Evolutionary conservation across 2,329 filamentous ascomycete species (phyloP).

Genomic region (Penicillium concentricum): DNA sequence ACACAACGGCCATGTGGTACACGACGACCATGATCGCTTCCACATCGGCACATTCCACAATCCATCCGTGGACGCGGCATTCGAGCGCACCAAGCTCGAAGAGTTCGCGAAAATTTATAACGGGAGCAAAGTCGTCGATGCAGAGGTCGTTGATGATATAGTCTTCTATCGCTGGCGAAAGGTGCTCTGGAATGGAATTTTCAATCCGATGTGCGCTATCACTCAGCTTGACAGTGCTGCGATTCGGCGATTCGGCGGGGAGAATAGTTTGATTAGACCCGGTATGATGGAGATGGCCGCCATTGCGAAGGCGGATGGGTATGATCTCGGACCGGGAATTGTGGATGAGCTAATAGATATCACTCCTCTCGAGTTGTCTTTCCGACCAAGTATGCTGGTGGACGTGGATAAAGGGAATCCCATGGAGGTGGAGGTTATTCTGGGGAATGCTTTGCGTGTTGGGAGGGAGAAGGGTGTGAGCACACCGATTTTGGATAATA

Average conservation of each 20-base stretch:
- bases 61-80: slow-evolving; percentile 19
- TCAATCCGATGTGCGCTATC: slow-evolving; percentile 56
- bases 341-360: slow-evolving; percentile 11
- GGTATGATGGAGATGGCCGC: slow-evolving; percentile 47
- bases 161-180: slow-evolving; percentile 34
- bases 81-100: slow-evolving; percentile 12
- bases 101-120: slow-evolving; percentile 52
- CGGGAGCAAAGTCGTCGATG: slow-evolving; percentile 46
- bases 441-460: slow-evolving; percentile 14
- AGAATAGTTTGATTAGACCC: slow-evolving; percentile 47
- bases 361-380: slow-evolving; percentile 10
- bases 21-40: slow-evolving; percentile 53
- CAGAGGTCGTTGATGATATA: slow-evolving; percentile 36
- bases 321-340: slow-evolving; percentile 9
- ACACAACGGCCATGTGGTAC: slow-evolving; percentile 50
- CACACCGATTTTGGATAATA: slow-evolving; percentile 14
- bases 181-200: slow-evolving; percentile 52
- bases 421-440: slow-evolving; percentile 14
- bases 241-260: slow-evolving; percentile 45
- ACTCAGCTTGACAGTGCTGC: slow-evolving; percentile 53
- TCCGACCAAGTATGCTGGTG: slow-evolving; percentile 17
- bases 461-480: slow-evolving; percentile 9
- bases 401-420: slow-evolving; percentile 17
- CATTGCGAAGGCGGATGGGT: slow-evolving; percentile 15
- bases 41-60: slow-evolving; percentile 52